Evolutionary conservation across 441 rosid genomes (phyloP).

Genomic region (Adansonia gregorii): DNA sequence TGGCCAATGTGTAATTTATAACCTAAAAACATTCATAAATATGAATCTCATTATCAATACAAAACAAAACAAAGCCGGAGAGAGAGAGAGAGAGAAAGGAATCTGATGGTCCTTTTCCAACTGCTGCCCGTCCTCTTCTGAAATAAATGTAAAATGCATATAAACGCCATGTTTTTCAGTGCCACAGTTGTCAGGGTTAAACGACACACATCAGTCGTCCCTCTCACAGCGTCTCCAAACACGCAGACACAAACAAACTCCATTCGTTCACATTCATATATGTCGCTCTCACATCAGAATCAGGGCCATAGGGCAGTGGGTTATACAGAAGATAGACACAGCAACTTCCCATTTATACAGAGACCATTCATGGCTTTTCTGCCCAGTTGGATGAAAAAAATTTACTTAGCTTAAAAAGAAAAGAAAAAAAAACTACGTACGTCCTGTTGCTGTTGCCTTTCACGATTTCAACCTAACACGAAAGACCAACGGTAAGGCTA

Average conservation of each 20-base stretch:
- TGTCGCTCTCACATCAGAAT: conserved; percentile 38
- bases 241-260: conserved; percentile 40
- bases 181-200: conserved; percentile 53
- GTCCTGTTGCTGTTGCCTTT: background rate
- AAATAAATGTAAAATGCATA: conserved; percentile 21
- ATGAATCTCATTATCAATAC: background rate
- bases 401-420: background rate
- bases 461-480: conserved; percentile 16
- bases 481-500: conserved; percentile 19
- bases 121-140: too few species aligned
- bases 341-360: conserved; percentile 48
- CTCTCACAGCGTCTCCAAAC: conserved; percentile 22
- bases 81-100: conserved; percentile 24
- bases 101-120: conserved; percentile 16
- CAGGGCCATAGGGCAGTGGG: conserved; percentile 40
- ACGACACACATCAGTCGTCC: conserved; percentile 30
- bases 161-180: conserved; percentile 76
- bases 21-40: conserved; percentile 15
- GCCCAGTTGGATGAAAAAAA: background rate
- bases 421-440: background rate
- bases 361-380: conserved; percentile 36
- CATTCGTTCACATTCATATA: conserved; percentile 28
- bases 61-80: background rate
- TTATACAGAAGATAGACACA: conserved; percentile 18
- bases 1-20: conserved; percentile 32